Evolutionary conservation across 371 early-diverging fungal genomes (phyloP).

Genomic region (Mortierella sp.): DNA sequence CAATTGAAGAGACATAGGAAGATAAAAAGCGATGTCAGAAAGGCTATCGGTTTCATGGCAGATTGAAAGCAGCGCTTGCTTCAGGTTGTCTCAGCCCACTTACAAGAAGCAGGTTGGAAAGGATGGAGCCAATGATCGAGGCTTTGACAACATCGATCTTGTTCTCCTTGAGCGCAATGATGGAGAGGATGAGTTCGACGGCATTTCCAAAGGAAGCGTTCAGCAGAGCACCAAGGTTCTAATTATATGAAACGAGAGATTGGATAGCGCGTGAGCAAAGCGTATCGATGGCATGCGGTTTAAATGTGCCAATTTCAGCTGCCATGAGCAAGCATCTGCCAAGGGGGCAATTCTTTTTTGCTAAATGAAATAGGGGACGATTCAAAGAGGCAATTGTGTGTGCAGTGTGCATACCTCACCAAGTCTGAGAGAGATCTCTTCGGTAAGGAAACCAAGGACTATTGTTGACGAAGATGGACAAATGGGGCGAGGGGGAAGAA

Average conservation of each 20-base stretch:
- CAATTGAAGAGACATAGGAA: background rate
- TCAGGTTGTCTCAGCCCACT: constrained; percentile 1
- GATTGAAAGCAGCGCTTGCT: background rate
- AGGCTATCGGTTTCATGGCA: background rate
- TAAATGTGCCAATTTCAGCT: background rate
- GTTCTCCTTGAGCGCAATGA: constrained; percentile 82
- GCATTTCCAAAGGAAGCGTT: constrained; percentile 89
- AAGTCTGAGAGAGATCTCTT: constrained; percentile 55
- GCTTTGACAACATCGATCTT: constrained; percentile 87
- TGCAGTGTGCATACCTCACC: constrained; percentile 55
- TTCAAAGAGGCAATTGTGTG: background rate
- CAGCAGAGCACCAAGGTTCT: constrained; percentile 86
- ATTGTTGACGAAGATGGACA: background rate
- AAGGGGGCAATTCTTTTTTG: background rate
- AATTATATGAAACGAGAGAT: background rate
- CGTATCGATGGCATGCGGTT: background rate
- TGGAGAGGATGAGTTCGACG: constrained; percentile 83
- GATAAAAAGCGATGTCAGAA: background rate
- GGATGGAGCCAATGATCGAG: constrained; percentile 88
- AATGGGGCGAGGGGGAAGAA: background rate
- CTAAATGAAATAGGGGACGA: background rate
- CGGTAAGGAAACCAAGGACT: constrained; percentile 69
- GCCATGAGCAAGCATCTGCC: background rate
- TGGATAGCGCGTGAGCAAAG: background rate
- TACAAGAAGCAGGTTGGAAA: constrained; percentile 87